Base-by-base conservation (phyloP, 768 basidiomycete species). In the Mycena crocata region DNA sequence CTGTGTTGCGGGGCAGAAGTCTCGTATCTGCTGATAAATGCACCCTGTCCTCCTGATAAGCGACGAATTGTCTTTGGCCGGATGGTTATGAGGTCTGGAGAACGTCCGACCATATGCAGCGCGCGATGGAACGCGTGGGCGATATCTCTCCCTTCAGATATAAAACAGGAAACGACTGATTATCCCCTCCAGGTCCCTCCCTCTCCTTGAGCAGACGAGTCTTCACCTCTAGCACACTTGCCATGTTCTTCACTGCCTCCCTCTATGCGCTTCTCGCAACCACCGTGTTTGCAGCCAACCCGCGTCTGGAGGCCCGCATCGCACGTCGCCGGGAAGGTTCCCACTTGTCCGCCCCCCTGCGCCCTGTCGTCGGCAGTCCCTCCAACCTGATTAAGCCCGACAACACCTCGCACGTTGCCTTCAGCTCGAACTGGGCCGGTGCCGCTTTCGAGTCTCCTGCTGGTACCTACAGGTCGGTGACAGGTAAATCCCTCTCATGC, bases 371-470 rank as follows among this genome's bases (percentile, higher is more conserved):
- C 8, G 57, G 57, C 19, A 21, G 21, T 35, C 12, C 32, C n/a
- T 19, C 5, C 24, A 51, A 44, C 55, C 37, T 61, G 26, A 17
- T 60, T 24, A 58, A 57, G 40, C 28, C 31, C 37, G 23, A 31
- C n/a, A 61, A 67, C 60, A 37, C 17, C 40, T 31, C 66, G 19
- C 59, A 67, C 55, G 55, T 62, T 51, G 74, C 73, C 68, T 77
- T 74, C 75, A 76, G 74, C 70, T 65, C 69, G 31, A 80, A 80
- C 77, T 81, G 80, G 80, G 71, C 80, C 42, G 79, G 80, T 35
- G 78, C 77, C 26, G 76, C 78, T 44, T 76, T 72, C 62, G 72
- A 73, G 58, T 64, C 74, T 30, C 48, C 71, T 57, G 50, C 69
- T 9, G 76, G 69, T 52, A 80, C 77, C 30, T 80, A 67, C 77